These are phyloP conservation scores for Cyclotella atomus DNA, from an alignment of 108 stramenopile genomes.

Conservation along the genomic window DNA sequence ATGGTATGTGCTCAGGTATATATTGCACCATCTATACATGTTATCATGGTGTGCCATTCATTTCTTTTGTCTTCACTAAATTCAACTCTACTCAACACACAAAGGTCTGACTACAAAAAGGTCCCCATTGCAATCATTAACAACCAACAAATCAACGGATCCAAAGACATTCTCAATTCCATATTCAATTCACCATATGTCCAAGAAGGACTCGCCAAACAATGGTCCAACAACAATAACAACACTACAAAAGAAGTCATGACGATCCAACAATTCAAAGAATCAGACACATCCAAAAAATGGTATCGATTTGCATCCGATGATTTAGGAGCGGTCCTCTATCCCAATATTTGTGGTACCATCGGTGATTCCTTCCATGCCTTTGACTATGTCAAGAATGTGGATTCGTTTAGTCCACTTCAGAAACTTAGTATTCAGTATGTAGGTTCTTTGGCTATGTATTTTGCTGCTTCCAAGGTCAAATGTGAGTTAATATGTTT, in stretches of 20 bases:
- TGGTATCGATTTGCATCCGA: conserved; percentile 85
- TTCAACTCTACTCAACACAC: neutral
- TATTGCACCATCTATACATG: neutral
- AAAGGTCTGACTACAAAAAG: conserved; percentile 79
- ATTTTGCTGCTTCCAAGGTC: conserved; percentile 85
- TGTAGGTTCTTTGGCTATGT: conserved; percentile 89
- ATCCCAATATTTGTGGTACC: conserved; percentile 90
- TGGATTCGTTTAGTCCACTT: conserved; percentile 55
- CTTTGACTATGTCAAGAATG: conserved; percentile 83
- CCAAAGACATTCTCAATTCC: conserved; percentile 60
- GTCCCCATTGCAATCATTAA: conserved; percentile 85
- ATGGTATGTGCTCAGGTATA: conserved; percentile 34
- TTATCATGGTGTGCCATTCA: no score
- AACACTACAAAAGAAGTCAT: conserved; percentile 11
- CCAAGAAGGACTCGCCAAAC: conserved; percentile 12
- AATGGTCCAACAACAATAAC: conserved; percentile 41
- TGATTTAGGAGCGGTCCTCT: conserved; percentile 84
- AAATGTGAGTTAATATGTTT: conserved; percentile 62
- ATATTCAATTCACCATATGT: conserved; percentile 35
- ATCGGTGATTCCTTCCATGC: conserved; percentile 74
- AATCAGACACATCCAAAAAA: conserved; percentile 51
- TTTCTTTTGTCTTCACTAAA: neutral
- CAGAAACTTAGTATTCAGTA: conserved; percentile 68
- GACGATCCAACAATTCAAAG: conserved; percentile 55
- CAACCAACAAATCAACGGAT: conserved; percentile 65